A percentile compares a stretch with the other conserved stretches of the same genome.
Evolutionary conservation across 106 monocot genomes (phyloP).

Genomic region (Chionographis japonica): DNA sequence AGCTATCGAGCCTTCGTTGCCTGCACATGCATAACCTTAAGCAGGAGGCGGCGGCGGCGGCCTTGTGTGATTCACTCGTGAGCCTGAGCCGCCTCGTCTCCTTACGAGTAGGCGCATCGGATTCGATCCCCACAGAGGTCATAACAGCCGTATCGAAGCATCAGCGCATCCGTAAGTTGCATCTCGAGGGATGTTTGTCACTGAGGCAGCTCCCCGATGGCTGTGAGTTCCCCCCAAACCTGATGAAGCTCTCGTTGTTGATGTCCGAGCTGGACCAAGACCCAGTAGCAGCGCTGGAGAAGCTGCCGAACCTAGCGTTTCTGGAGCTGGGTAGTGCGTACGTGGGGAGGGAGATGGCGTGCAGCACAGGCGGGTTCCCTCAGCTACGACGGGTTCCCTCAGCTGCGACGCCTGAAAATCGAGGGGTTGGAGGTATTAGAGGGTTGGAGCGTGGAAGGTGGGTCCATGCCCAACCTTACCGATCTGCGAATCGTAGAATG

Average conservation of each 20-base stretch:
- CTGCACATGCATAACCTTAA: neutral
- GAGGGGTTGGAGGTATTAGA: neutral
- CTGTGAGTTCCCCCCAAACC: neutral
- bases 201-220: no score
- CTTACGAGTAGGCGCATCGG: neutral
- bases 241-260: neutral
- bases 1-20: constrained; percentile 3
- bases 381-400: neutral
- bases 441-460: neutral
- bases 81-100: neutral
- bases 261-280: neutral
- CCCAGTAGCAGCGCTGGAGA: neutral
- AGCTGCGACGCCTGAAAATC: no score
- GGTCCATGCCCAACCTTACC: neutral
- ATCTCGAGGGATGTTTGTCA: no score
- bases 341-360: neutral
- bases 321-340: neutral
- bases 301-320: neutral
- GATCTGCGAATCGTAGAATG: neutral
- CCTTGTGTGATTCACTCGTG: neutral
- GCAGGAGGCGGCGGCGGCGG: neutral
- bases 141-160: neutral
- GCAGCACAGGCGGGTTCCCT: neutral
- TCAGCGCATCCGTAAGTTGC: neutral
- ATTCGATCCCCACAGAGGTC: neutral